Evolutionary conservation across 257 asterid genomes (phyloP).

Genomic region (Scutellaria galericulata): DNA sequence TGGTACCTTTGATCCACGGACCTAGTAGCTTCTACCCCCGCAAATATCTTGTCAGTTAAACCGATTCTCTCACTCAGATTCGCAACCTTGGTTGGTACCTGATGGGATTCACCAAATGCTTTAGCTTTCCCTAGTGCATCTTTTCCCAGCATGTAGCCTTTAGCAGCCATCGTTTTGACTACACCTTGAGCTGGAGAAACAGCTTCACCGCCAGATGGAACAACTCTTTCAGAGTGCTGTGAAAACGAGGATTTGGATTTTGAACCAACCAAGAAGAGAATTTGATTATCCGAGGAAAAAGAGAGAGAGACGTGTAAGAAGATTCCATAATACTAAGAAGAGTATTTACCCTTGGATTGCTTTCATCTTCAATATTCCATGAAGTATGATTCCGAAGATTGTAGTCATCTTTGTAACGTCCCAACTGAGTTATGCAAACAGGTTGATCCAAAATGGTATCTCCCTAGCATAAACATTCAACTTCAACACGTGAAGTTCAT

Average conservation of each 20-base stretch:
- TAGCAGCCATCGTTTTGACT: constrained; percentile 71
- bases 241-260: constrained; percentile 6
- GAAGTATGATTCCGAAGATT: constrained; percentile 54
- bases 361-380: constrained; percentile 61
- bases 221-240: constrained; percentile 47
- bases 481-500: neutral
- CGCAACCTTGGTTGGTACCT: constrained; percentile 76
- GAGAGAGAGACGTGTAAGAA: no score
- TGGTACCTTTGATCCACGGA: constrained; percentile 64
- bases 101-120: constrained; percentile 80
- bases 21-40: constrained; percentile 74
- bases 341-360: constrained; percentile 42
- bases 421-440: constrained; percentile 79
- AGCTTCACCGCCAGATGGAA: constrained; percentile 71
- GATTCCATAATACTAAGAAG: no score
- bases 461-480: constrained; percentile 55
- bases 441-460: constrained; percentile 76
- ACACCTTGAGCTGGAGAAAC: constrained; percentile 73
- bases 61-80: constrained; percentile 71
- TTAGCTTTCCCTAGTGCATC: constrained; percentile 83
- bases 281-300: no score
- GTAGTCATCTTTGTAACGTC: constrained; percentile 58
- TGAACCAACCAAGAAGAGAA: neutral
- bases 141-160: constrained; percentile 79
- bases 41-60: constrained; percentile 66